A percentile compares a stretch with the other conserved stretches of the same genome.
Evolutionary conservation across 768 basidiomycete genomes (phyloP).

Genomic region (Pleurotus tuber-regium): DNA sequence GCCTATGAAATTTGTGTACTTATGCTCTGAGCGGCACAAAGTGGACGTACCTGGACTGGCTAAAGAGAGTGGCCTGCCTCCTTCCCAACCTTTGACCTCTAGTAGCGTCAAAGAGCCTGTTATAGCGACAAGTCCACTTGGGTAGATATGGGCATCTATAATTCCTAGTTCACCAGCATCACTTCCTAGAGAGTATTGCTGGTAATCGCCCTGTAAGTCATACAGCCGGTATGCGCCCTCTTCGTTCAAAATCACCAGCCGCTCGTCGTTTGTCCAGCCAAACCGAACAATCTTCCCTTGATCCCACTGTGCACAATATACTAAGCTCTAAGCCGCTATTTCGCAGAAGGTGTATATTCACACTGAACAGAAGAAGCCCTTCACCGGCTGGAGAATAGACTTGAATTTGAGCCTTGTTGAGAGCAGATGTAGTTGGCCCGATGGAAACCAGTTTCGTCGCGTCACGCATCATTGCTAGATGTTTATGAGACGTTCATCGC

Average conservation of each 20-base stretch:
- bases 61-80: slow-evolving; percentile 66
- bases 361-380: slow-evolving; percentile 64
- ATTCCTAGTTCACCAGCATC: slow-evolving; percentile 84
- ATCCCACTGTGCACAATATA: slow-evolving; percentile 70
- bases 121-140: slow-evolving; percentile 83
- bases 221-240: slow-evolving; percentile 92
- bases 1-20: slow-evolving; percentile 37
- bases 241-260: slow-evolving; percentile 83
- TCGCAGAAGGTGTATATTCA: slow-evolving; percentile 41
- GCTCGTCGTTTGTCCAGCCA: slow-evolving; percentile 83
- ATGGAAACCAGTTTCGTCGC: slow-evolving; percentile 75
- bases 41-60: slow-evolving; percentile 65
- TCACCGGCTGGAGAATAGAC: slow-evolving; percentile 87
- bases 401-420: slow-evolving; percentile 80
- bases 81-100: slow-evolving; percentile 90
- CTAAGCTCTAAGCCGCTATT: slow-evolving; percentile 13
- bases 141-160: slow-evolving; percentile 82
- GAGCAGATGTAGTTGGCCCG: slow-evolving; percentile 50
- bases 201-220: slow-evolving; percentile 81
- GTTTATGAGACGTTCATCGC: not conserved
- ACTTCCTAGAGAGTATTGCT: slow-evolving; percentile 78
- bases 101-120: slow-evolving; percentile 72
- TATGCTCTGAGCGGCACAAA: not conserved
- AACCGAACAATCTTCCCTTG: slow-evolving; percentile 78
- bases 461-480: slow-evolving; percentile 83